A percentile compares a stretch with the other conserved stretches of the same genome.
Conservation (phyloP, 2,329 filamentous ascomycete species). For the Ophiocordyceps camponoti-floridani region DNA sequence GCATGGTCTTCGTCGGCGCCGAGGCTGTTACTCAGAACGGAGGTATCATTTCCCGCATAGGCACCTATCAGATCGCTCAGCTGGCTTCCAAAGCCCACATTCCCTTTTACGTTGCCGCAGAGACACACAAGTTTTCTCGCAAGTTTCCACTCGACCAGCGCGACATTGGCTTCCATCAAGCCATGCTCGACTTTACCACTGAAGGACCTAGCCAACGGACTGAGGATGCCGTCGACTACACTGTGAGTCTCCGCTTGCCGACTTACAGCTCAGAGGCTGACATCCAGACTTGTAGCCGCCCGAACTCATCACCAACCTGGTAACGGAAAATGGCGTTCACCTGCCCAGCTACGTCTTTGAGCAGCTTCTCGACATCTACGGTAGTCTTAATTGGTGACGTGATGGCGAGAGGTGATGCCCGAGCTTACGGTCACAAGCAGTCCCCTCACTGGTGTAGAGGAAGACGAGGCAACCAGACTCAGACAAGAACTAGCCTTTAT, state of each 20-base stretch:
- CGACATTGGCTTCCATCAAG: slow-evolving; percentile 63
- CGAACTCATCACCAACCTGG: slow-evolving; percentile 50
- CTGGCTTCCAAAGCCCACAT: slow-evolving; percentile 52
- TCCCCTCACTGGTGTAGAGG: background rate
- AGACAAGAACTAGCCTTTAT: background rate
- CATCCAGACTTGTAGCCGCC: slow-evolving; percentile 30
- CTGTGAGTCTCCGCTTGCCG: slow-evolving; percentile 27
- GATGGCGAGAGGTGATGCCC: background rate
- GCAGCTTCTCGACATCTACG: slow-evolving; percentile 47
- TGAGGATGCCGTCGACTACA: slow-evolving; percentile 50
- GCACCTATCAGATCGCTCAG: slow-evolving; percentile 69
- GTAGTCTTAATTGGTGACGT: slow-evolving; percentile 19
- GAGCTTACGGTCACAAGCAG: background rate
- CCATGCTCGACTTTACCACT: slow-evolving; percentile 55
- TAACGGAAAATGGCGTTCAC: slow-evolving; percentile 59
- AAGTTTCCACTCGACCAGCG: slow-evolving; percentile 69
- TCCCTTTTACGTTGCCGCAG: slow-evolving; percentile 78
- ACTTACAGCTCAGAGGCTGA: background rate
- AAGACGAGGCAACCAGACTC: background rate
- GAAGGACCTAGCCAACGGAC: slow-evolving; percentile 25
- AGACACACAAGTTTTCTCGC: slow-evolving; percentile 93
- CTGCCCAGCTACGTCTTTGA: slow-evolving; percentile 53
- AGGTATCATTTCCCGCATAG: slow-evolving; percentile 76
- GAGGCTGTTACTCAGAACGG: slow-evolving; percentile 92
- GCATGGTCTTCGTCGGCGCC: slow-evolving; percentile 48